Percentiles rank a stretch among this genome's conserved stretches.
Evolutionary conservation across 768 basidiomycete species (phyloP).

Genomic region (Dioszegia crocea): DNA sequence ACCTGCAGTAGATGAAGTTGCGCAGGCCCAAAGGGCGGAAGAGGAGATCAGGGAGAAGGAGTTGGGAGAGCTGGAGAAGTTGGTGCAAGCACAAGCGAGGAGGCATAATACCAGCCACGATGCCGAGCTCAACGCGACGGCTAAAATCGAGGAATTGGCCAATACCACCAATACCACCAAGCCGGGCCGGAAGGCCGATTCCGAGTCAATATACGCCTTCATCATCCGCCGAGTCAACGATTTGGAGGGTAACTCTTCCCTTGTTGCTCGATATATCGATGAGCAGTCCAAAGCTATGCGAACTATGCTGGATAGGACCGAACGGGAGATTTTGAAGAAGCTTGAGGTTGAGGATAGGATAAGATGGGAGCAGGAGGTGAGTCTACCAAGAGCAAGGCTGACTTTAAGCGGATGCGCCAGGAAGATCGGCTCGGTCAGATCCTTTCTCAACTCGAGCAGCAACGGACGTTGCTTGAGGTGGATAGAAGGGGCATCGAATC

Average conservation of each 20-base stretch:
- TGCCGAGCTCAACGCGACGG: neutral
- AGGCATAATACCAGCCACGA: neutral
- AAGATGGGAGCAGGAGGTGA: conserved; percentile 40
- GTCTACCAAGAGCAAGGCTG: conserved; percentile 7
- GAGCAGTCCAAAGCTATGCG: conserved; percentile 76
- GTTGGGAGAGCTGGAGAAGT: conserved; percentile 28
- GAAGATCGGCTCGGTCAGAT: conserved; percentile 65
- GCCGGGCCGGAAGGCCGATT: conserved; percentile 1
- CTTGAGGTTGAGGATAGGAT: conserved; percentile 20
- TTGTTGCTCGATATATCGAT: conserved; percentile 79
- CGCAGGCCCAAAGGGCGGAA: conserved; percentile 12
- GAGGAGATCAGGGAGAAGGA: conserved; percentile 27
- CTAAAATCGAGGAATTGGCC: neutral
- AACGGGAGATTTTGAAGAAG: conserved; percentile 16
- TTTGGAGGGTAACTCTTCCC: conserved; percentile 80
- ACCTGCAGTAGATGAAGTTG: conserved; percentile 9
- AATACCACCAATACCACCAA: conserved; percentile 8
- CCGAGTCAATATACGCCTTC: conserved; percentile 88
- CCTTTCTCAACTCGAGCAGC: conserved; percentile 58
- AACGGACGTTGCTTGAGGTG: conserved; percentile 62
- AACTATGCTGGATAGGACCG: conserved; percentile 59
- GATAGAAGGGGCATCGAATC: conserved; percentile 68
- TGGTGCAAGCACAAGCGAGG: conserved; percentile 31
- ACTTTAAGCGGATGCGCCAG: conserved; percentile 37
- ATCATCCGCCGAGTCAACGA: conserved; percentile 88